phyloP scores from a whole-genome alignment of 345 rosid species.

The Camelina sativa region DNA sequence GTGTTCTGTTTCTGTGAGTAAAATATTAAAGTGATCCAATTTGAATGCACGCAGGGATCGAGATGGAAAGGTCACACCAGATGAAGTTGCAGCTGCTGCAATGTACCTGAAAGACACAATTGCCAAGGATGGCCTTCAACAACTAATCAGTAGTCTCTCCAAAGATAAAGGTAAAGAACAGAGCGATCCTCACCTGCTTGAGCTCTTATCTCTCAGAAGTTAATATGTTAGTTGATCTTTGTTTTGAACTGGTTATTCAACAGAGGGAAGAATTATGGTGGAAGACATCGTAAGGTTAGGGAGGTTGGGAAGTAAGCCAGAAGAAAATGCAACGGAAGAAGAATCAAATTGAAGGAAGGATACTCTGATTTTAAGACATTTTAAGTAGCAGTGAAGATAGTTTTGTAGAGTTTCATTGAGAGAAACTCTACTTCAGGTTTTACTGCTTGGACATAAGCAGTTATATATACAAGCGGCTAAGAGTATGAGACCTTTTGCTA shows the following conservation, averaged over 20 bases:
- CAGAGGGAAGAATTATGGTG: slow-evolving; percentile 94
- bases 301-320: slow-evolving; percentile 72
- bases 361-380: background rate
- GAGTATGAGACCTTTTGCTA: slow-evolving; percentile 3
- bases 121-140: slow-evolving; percentile 77
- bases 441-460: slow-evolving; percentile 19
- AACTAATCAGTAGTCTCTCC: slow-evolving; percentile 73
- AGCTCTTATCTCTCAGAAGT: slow-evolving; percentile 12
- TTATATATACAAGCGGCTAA: slow-evolving; percentile 14
- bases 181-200: background rate
- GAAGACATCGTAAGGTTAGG: slow-evolving; percentile 92
- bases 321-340: slow-evolving; percentile 60
- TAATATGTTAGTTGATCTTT: slow-evolving; percentile 11
- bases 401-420: slow-evolving; percentile 21
- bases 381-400: slow-evolving; percentile 12
- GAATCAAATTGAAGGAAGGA: slow-evolving; percentile 34
- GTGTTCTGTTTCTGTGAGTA: slow-evolving; percentile 11
- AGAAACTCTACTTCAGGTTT: slow-evolving; percentile 24
- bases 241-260: slow-evolving; percentile 22
- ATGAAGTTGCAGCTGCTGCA: slow-evolving; percentile 90
- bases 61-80: slow-evolving; percentile 89
- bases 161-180: slow-evolving; percentile 70
- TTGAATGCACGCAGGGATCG: slow-evolving; percentile 57
- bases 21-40: background rate
- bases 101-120: slow-evolving; percentile 72